Base-by-base conservation (phyloP, 768 basidiomycete genomes). In the Tulasnella calospora region DNA sequence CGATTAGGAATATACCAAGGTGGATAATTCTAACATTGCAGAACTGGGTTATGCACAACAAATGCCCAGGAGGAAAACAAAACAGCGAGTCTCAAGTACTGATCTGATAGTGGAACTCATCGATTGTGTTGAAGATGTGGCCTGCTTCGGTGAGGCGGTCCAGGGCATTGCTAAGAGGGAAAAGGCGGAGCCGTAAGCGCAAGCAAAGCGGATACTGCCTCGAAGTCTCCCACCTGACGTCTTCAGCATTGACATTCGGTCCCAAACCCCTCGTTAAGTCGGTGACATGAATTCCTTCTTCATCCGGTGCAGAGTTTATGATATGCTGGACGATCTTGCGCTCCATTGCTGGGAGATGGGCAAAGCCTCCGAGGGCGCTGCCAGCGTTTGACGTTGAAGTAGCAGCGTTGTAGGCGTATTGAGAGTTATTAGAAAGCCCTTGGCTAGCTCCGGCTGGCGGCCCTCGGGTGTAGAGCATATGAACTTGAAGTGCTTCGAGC, bases 401-500 rank as follows among this genome's bases (percentile, higher is more conserved):
- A 27, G 44, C 23, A 23, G 74, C 51, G 17, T 15, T 33, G 79
- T 69, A 70, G 8, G 40, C 57, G 57, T 30, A 30, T 61, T n/a
- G 57, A 61, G 57, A n/a, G 57, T 61, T 61, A 27, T 61, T 30
- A 5, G 57, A 27, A 3, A 61, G 23, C 41, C 27, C 23, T 8
- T 27, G 55, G 40, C 19, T 30, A 38, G 21, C 77, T 79, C 80
- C 51, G 79, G 81, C 21, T 35, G 83, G 79, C 36, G 89, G 86
- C 51, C 94, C 94, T 41, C 89, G 87, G 81, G 92, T 89, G 79
- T 91, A 84, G 71, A 87, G 88, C 80, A 94, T 84, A 75, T 88
- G 90, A 17, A 92, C 90, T 33, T 88, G 88, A 81, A 96, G 90
- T 17, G 89, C 87, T 81, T 98, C 94, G 75, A 94, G 83, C 51